Percentiles rank a stretch among this genome's conserved stretches.
Conservation (phyloP, 177 flowering plant species). For the Vitis hybrid region DNA sequence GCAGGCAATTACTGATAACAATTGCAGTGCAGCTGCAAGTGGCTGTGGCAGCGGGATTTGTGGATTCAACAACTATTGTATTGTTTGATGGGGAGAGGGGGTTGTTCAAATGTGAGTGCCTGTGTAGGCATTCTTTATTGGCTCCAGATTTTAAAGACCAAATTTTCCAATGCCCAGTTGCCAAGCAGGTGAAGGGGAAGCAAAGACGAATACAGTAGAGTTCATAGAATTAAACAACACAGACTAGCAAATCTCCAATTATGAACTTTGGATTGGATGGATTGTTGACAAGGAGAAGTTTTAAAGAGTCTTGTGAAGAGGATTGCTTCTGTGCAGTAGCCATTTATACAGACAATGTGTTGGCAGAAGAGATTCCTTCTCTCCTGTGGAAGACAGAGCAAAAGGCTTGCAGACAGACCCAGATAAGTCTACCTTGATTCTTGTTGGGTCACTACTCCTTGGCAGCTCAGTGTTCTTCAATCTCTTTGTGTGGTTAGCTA, state of each 20-base stretch:
- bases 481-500: not conserved
- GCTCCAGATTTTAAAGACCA: not conserved
- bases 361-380: conserved; percentile 26
- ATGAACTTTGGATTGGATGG: not conserved
- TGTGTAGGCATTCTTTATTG: not conserved
- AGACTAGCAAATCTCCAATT: not conserved
- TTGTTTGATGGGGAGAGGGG: not conserved
- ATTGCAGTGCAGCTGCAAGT: not conserved
- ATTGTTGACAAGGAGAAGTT: conserved; percentile 2
- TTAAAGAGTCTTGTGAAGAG: conserved; percentile 8
- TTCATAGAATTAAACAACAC: not conserved
- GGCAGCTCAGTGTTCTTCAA: conserved; percentile 12
- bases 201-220: not conserved
- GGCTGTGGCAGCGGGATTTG: not conserved
- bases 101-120: not conserved
- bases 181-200: not conserved
- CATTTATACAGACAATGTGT: conserved; percentile 6
- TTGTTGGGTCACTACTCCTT: not conserved
- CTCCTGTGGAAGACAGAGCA: conserved; percentile 9
- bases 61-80: not conserved
- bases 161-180: not conserved
- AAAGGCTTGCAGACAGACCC: too few relatives aligned
- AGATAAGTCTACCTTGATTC: not conserved
- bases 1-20: not conserved
- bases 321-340: conserved; percentile 30